phyloP scores from a whole-genome alignment of 1,284 basidiomycete genomes.

The Cerioporus squamosus region DNA sequence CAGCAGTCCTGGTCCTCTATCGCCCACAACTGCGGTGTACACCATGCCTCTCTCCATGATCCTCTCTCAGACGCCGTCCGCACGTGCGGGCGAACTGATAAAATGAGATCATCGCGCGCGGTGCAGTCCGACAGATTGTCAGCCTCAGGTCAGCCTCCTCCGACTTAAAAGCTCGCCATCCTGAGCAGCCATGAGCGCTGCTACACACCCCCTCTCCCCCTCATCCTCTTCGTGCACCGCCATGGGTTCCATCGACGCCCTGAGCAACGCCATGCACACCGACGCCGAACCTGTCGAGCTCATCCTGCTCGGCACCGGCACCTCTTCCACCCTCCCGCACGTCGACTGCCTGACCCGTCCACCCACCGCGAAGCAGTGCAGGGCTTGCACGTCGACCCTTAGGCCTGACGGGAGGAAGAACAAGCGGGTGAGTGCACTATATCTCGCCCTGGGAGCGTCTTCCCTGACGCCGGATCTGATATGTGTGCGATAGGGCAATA shows the following conservation, averaged over 20 bases:
- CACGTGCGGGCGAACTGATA: constrained; percentile 16
- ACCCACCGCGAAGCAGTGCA: constrained; percentile 52
- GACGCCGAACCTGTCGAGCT: constrained; percentile 51
- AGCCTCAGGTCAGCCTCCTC: background rate
- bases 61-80: constrained; percentile 9
- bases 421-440: constrained; percentile 43
- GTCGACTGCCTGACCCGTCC: constrained; percentile 68
- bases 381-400: constrained; percentile 70
- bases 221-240: background rate
- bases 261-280: constrained; percentile 2
- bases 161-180: constrained; percentile 14
- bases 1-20: constrained; percentile 1
- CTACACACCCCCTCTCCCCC: background rate
- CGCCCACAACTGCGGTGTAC: constrained; percentile 7
- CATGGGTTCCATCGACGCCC: constrained; percentile 31
- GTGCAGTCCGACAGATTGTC: background rate
- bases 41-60: constrained; percentile 4
- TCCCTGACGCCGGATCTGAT: constrained; percentile 1
- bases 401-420: constrained; percentile 73
- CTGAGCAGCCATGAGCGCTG: background rate
- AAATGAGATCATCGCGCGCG: constrained; percentile 15
- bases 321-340: constrained; percentile 70
- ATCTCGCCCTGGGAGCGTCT: background rate
- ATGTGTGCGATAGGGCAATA: constrained; percentile 54
- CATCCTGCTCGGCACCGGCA: constrained; percentile 77